Conservation (phyloP, 768 basidiomycete species). For the Boletus barrowsii region DNA sequence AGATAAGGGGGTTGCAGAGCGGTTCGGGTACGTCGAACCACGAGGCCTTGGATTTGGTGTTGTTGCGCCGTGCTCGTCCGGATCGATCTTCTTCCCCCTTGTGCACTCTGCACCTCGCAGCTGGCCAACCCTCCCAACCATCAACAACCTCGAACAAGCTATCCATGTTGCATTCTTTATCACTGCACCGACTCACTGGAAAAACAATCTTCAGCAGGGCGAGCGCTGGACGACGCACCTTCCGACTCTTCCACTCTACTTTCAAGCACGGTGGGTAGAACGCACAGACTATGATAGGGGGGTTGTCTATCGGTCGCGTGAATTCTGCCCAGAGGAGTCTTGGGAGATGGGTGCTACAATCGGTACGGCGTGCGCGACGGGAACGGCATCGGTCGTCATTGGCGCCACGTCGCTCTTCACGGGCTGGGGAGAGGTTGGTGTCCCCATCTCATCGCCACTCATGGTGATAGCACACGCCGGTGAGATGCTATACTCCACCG, state of each 20-base stretch:
- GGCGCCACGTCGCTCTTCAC: not conserved
- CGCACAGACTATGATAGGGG: slow-evolving; percentile 10
- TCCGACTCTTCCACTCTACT: slow-evolving; percentile 8
- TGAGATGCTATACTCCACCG: not conserved
- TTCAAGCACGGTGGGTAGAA: slow-evolving; percentile 15
- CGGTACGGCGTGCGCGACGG: slow-evolving; percentile 13
- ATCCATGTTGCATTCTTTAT: slow-evolving; percentile 23
- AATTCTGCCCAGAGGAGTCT: slow-evolving; percentile 17
- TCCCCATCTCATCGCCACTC: slow-evolving; percentile 6
- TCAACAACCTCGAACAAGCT: slow-evolving; percentile 17
- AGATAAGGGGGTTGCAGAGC: too few species aligned
- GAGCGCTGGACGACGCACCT: slow-evolving; percentile 18
- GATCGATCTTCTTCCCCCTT: too few species aligned
- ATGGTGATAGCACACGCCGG: slow-evolving; percentile 10
- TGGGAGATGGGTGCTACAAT: slow-evolving; percentile 19
- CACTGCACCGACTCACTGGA: slow-evolving; percentile 7
- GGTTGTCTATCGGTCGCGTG: slow-evolving; percentile 1
- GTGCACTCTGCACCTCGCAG: not conserved
- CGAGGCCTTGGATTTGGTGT: not conserved
- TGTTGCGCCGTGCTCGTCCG: not conserved
- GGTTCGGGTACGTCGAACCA: too few species aligned
- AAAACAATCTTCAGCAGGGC: slow-evolving; percentile 15
- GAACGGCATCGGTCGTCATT: slow-evolving; percentile 20
- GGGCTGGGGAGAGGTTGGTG: not conserved
- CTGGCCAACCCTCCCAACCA: not conserved